These are phyloP conservation scores for Trichophyton equinum DNA, from an alignment of 2,329 filamentous ascomycete genomes.

Conservation along the genomic window DNA sequence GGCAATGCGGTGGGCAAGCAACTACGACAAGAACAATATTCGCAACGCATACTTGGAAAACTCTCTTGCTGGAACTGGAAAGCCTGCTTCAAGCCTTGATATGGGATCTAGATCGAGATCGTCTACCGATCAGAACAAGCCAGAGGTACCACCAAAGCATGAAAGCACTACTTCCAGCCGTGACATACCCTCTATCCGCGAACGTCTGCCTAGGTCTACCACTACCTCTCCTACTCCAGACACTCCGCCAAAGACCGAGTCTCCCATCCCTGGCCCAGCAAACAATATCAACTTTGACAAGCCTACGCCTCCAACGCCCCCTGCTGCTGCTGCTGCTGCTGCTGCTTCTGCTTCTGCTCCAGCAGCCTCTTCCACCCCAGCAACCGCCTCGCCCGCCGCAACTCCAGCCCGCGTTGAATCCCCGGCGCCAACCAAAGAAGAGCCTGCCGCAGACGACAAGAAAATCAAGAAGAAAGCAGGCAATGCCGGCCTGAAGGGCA, in stretches of 20 bases:
- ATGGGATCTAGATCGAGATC: conserved; percentile 5
- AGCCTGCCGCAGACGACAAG: conserved; percentile 23
- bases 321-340: neutral
- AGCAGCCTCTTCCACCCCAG: neutral
- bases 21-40: conserved; percentile 82
- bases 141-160: conserved; percentile 13
- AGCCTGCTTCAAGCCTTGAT: conserved; percentile 35
- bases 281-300: conserved; percentile 4
- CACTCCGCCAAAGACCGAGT: neutral
- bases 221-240: neutral
- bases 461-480: conserved; percentile 35
- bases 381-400: conserved; percentile 7
- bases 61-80: conserved; percentile 56
- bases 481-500: conserved; percentile 32
- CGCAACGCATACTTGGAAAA: conserved; percentile 76
- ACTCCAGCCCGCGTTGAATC: conserved; percentile 14
- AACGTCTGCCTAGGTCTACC: neutral
- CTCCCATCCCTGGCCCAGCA: conserved; percentile 4
- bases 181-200: neutral
- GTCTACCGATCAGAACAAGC: conserved; percentile 5
- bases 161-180: conserved; percentile 23
- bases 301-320: neutral
- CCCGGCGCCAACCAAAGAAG: conserved; percentile 11
- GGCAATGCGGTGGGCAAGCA: conserved; percentile 92
- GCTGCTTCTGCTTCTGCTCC: neutral